phyloP scores from a whole-genome alignment of 108 stramenopile species.

The Conticribra guillardii region DNA sequence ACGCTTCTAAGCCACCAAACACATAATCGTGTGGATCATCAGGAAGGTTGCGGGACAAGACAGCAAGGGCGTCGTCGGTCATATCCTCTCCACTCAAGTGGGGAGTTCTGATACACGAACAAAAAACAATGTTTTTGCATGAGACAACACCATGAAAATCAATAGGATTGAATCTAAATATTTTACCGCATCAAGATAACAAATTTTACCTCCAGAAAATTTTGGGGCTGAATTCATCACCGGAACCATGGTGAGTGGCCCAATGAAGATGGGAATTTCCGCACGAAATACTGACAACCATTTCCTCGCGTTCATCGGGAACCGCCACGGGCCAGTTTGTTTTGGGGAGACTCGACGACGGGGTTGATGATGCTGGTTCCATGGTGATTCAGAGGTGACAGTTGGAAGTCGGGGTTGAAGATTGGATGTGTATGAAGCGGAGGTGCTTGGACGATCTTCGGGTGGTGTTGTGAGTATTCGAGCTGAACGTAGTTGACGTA shows the following conservation, averaged over 20 bases:
- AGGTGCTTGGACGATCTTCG: no score
- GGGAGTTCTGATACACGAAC: no score
- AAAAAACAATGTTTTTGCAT: conserved; percentile 3
- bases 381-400: no score
- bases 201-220: conserved; percentile 80
- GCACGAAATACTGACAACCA: conserved; percentile 41
- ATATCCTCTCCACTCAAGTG: conserved; percentile 24
- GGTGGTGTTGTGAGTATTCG: no score
- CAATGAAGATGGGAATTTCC: conserved; percentile 78
- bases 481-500: no score
- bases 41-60: conserved; percentile 36
- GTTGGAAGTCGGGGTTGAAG: no score
- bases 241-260: conserved; percentile 60
- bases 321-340: conserved; percentile 26
- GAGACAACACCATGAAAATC: neutral
- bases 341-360: neutral
- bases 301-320: conserved; percentile 23
- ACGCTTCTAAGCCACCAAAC: conserved; percentile 32
- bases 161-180: neutral
- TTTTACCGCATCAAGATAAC: conserved; percentile 28
- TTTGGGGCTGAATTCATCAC: conserved; percentile 45
- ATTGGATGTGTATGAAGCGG: no score
- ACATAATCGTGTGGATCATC: conserved; percentile 42
- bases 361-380: no score
- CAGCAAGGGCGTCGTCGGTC: conserved; percentile 3